Evolutionary conservation across 768 basidiomycete species (phyloP).

Genomic region (Tulasnella sp.): DNA sequence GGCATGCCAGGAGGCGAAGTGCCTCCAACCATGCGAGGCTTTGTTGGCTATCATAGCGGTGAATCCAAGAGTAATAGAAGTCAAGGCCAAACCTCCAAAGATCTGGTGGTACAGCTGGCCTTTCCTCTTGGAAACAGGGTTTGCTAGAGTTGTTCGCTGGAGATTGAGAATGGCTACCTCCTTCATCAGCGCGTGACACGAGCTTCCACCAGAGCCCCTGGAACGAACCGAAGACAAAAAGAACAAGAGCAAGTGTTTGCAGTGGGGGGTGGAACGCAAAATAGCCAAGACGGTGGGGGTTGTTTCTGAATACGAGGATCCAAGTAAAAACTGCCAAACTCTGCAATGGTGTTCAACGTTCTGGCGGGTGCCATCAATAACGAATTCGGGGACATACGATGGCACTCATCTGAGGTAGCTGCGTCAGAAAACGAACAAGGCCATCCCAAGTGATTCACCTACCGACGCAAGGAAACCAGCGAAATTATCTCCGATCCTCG

Average conservation of each 20-base stretch:
- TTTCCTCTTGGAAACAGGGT: background rate
- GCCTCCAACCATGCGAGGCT: conserved; percentile 9
- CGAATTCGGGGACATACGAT: background rate
- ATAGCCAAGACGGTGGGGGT: conserved; percentile 20
- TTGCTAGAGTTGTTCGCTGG: conserved; percentile 7
- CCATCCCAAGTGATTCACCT: background rate
- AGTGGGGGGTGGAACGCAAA: conserved; percentile 23
- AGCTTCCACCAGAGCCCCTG: background rate
- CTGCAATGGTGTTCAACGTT: background rate
- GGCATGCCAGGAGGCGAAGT: conserved; percentile 25
- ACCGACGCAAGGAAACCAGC: background rate
- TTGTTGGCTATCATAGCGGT: conserved; percentile 22
- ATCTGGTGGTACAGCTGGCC: conserved; percentile 16
- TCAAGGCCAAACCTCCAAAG: background rate
- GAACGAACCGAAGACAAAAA: conserved; percentile 2
- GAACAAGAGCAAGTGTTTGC: conserved; percentile 18
- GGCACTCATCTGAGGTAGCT: background rate
- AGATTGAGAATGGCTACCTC: background rate
- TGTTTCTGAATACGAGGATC: conserved; percentile 21
- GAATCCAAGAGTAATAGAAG: conserved; percentile 11
- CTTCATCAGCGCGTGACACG: background rate
- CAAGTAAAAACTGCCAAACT: conserved; percentile 17
- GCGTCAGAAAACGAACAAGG: background rate
- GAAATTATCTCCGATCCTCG: background rate
- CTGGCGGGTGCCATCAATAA: background rate